These are phyloP conservation scores for Aureobasidium sp. DNA, from an alignment of 2,329 filamentous ascomycete species.

Conservation along the genomic window DNA sequence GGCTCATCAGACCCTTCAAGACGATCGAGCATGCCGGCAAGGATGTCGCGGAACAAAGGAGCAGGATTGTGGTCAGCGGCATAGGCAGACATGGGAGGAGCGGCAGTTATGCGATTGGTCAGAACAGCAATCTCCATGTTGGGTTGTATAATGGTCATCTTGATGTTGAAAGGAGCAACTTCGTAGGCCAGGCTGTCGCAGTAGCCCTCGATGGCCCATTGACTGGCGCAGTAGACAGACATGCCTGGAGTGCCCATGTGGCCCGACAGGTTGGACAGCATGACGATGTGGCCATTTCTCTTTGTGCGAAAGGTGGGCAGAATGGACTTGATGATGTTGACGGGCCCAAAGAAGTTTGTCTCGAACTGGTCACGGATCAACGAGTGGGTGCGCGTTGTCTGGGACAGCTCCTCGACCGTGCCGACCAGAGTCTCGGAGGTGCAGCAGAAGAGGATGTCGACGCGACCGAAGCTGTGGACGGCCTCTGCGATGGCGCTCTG, in stretches of 20 bases:
- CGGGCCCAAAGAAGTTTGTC: conserved; percentile 86
- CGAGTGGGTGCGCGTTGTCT: conserved; percentile 63
- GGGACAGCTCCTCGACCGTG: conserved; percentile 81
- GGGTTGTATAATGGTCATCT: conserved; percentile 90
- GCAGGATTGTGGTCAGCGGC: conserved; percentile 64
- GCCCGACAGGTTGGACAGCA: conserved; percentile 82
- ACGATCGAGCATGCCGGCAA: conserved; percentile 70
- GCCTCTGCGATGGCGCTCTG: conserved; percentile 83
- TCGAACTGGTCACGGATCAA: conserved; percentile 90
- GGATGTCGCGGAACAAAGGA: conserved; percentile 74
- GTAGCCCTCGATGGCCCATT: conserved; percentile 92
- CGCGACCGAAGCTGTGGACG: conserved; percentile 71
- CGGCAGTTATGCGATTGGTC: conserved; percentile 79
- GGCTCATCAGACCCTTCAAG: conserved; percentile 48
- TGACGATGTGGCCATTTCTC: conserved; percentile 80
- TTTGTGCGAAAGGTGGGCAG: conserved; percentile 73
- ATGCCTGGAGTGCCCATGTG: conserved; percentile 90
- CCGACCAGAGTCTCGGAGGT: conserved; percentile 85
- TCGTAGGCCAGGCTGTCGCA: conserved; percentile 94
- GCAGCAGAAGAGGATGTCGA: conserved; percentile 88
- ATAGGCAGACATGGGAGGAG: conserved; percentile 67
- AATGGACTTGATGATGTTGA: conserved; percentile 89
- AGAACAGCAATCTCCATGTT: conserved; percentile 87
- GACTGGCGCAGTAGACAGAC: conserved; percentile 83
- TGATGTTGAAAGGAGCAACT: conserved; percentile 91